Percentiles rank a stretch among this genome's conserved stretches.
Evolutionary conservation across 2,329 filamentous ascomycete species (phyloP).

Genomic region (Rutstroemia sp.): DNA sequence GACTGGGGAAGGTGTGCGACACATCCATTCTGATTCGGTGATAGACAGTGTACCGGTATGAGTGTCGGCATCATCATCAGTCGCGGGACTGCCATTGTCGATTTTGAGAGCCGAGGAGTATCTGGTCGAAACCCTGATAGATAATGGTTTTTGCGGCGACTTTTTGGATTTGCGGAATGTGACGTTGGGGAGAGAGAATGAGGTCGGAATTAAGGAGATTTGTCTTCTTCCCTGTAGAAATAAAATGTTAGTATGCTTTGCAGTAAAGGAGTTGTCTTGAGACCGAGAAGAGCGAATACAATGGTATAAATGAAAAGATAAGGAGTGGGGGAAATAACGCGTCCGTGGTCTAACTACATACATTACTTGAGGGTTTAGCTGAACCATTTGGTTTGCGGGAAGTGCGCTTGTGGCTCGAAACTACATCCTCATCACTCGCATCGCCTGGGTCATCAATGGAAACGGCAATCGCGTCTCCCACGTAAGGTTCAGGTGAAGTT

Average conservation of each 20-base stretch:
- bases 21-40: slow-evolving; percentile 25
- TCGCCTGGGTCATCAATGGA: slow-evolving; percentile 2
- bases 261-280: not conserved
- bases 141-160: not conserved
- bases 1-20: slow-evolving; percentile 17
- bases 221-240: slow-evolving; percentile 4
- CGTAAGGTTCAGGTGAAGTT: slow-evolving; percentile 15
- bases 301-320: not conserved
- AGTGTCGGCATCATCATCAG: not conserved
- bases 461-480: slow-evolving; percentile 13
- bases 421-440: not conserved
- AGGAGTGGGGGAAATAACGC: not conserved
- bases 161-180: slow-evolving; percentile 13
- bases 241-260: not conserved
- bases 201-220: slow-evolving; percentile 7
- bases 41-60: slow-evolving; percentile 15
- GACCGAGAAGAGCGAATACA: not conserved
- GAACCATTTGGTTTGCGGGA: not conserved
- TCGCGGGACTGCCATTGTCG: not conserved
- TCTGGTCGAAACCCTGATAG: not conserved
- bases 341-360: not conserved
- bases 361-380: not conserved
- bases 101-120: not conserved
- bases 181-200: slow-evolving; percentile 15
- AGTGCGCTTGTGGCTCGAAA: not conserved